Evolutionary conservation across 495 filamentous ascomycete genomes (phyloP).

Genomic region (Pseudevernia furfuracea): DNA sequence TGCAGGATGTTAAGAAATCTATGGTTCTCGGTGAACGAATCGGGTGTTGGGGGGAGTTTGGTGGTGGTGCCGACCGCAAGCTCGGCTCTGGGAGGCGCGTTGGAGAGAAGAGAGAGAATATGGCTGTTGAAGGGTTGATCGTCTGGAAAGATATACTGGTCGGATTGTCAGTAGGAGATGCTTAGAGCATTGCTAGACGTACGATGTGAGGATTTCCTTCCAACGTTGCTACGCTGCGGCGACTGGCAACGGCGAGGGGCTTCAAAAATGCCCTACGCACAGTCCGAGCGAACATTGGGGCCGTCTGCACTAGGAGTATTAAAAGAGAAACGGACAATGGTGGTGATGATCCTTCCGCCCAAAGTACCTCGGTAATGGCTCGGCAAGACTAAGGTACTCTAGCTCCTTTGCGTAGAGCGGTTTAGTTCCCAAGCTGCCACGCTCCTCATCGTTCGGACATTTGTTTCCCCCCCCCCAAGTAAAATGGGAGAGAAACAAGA

Average conservation of each 20-base stretch:
- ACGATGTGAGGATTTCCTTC: constrained; percentile 23
- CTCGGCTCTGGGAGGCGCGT: constrained; percentile 55
- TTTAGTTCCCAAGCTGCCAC: no score
- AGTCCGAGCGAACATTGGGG: constrained; percentile 10
- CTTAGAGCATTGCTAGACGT: neutral
- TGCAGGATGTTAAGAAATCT: constrained; percentile 69
- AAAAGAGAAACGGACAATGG: neutral
- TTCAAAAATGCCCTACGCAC: neutral
- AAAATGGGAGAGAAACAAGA: no score
- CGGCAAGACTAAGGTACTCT: neutral
- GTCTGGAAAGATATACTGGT: constrained; percentile 64
- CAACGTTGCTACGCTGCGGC: constrained; percentile 16
- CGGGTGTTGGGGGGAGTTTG: constrained; percentile 65
- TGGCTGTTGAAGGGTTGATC: constrained; percentile 38
- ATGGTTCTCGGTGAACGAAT: constrained; percentile 68
- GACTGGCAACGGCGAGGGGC: neutral
- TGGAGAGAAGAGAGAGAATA: constrained; percentile 69
- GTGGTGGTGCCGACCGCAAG: constrained; percentile 72
- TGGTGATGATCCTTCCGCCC: neutral
- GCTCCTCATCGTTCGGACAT: no score
- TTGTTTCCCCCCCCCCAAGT: no score
- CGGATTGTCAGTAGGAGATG: neutral
- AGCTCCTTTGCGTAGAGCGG: no score
- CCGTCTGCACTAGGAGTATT: neutral
- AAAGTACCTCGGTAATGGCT: neutral